Base-by-base conservation (phyloP, 148 eudicot genomes). In the Arctostaphylos glauca region DNA sequence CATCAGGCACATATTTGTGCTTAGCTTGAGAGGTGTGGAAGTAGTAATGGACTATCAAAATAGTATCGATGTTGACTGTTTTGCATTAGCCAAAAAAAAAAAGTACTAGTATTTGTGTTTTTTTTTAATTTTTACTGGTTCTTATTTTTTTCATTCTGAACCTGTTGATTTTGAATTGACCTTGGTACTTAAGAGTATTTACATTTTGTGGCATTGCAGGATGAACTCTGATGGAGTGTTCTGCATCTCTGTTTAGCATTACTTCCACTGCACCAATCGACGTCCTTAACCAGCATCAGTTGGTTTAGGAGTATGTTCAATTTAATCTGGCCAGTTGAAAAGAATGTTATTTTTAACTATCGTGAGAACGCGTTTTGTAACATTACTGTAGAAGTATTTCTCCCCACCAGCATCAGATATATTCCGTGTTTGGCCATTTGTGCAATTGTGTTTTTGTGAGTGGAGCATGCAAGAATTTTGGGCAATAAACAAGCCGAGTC, bases 191-290 rank as follows among this genome's bases (percentile, higher is more conserved):
- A 21, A 38, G 19, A 18, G 64, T 14, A 53, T n/a, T 56, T 60
- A 47, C 13, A 55, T 59, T n/a, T 64, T 49, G 47, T 79, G 53
- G 47, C 47, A 79, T 53, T 90, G 91, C 91, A 91, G 94, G 94
- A 91, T 84, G 94, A 91, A 84, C 90, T 91, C 52, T 91, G 83
- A 86, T 78, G 70, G 48, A 18, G 13, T 56, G 67, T 41, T 55
- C 15, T 73, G 76, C 75, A 4, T 73, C 31, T 73, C 19, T 71
- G 76, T 73, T 73, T 2, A 3, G 4, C 76, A 44, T 19, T 5
- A 19, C 53, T 73, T 73, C 31, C 53, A 73, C 76, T 73, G 52
- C 15, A 3, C 75, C 54, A 47, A 73, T 47, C 9, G 2, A 19
- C 3, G 50, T 71, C n/a, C 49, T 71, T 71, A 67, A 67, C 72